These are phyloP conservation scores for Russula foetens DNA, from an alignment of 768 basidiomycete genomes.

Conservation along the genomic window DNA sequence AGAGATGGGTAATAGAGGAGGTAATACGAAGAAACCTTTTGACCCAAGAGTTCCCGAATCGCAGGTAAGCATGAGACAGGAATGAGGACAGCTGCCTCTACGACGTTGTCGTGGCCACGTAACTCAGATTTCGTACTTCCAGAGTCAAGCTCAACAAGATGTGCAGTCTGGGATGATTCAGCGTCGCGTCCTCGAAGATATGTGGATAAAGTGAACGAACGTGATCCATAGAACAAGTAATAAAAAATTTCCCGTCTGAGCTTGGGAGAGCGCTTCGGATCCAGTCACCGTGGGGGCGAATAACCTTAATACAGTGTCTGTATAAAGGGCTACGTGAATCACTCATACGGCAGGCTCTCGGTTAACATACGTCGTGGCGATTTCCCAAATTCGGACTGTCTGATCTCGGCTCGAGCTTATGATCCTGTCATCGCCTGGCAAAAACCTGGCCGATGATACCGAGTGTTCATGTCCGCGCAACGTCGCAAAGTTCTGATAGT, in stretches of 20 bases:
- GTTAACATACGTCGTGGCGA: constrained; percentile 40
- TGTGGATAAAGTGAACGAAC: constrained; percentile 27
- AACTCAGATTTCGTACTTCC: constrained; percentile 46
- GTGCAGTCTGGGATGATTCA: constrained; percentile 35
- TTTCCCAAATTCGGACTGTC: constrained; percentile 49
- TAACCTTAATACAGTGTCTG: constrained; percentile 45
- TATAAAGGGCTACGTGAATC: neutral
- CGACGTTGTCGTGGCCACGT: constrained; percentile 47
- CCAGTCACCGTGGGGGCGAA: constrained; percentile 47
- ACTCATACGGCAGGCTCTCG: neutral
- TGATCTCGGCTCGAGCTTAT: constrained; percentile 48
- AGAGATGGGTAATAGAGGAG: neutral
- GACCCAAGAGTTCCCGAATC: constrained; percentile 40
- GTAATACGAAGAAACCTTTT: constrained; percentile 30
- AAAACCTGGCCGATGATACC: constrained; percentile 44
- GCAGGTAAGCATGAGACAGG: constrained; percentile 35
- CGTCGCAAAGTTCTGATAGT: constrained; percentile 47
- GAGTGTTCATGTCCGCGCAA: constrained; percentile 53
- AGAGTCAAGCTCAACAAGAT: constrained; percentile 40
- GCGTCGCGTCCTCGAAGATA: neutral
- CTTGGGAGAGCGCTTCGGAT: constrained; percentile 33
- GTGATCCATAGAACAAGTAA: constrained; percentile 48
- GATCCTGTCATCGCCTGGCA: constrained; percentile 44
- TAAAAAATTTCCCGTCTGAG: constrained; percentile 38
- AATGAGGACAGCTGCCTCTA: constrained; percentile 45